These are phyloP conservation scores for Lachancea lanzarotensis DNA, from an alignment of 805 yeast genomes.

Conservation along the genomic window DNA sequence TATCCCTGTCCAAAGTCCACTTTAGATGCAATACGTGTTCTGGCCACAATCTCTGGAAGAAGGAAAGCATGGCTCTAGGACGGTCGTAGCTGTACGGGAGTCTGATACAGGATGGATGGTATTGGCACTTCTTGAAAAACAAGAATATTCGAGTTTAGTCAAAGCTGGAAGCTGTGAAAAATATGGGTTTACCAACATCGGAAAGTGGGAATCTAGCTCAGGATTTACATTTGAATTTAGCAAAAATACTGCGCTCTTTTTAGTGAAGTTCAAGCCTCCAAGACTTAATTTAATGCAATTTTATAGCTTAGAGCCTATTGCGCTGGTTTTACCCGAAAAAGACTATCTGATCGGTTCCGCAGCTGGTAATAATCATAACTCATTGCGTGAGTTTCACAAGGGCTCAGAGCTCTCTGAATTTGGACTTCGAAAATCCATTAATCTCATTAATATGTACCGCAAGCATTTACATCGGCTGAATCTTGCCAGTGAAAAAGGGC, in stretches of 20 bases:
- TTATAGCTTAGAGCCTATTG: conserved; percentile 66
- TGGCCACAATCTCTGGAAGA: conserved; percentile 5
- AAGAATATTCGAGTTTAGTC: not conserved
- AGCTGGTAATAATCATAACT: conserved; percentile 7
- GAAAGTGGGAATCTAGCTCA: not conserved
- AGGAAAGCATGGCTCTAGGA: not conserved
- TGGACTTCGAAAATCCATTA: conserved; percentile 9
- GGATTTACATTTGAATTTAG: conserved; percentile 9
- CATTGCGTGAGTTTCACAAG: not conserved
- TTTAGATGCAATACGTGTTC: conserved; percentile 4
- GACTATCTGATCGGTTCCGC: conserved; percentile 8
- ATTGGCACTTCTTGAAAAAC: not conserved
- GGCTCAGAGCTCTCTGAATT: conserved; percentile 11
- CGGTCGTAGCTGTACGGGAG: conserved; percentile 1
- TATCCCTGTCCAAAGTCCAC: not conserved
- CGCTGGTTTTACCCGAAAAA: conserved; percentile 44
- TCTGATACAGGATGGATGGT: conserved; percentile 5
- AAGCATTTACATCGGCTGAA: conserved; percentile 1
- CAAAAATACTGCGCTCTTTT: conserved; percentile 7
- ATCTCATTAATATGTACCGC: conserved; percentile 21
- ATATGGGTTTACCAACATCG: conserved; percentile 2
- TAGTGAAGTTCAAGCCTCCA: conserved; percentile 66
- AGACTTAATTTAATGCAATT: conserved; percentile 65
- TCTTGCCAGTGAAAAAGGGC: not conserved
- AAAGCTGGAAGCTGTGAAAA: not conserved